Conservation (phyloP, 768 basidiomycete genomes). For the Thelephora aurantiotincta region DNA sequence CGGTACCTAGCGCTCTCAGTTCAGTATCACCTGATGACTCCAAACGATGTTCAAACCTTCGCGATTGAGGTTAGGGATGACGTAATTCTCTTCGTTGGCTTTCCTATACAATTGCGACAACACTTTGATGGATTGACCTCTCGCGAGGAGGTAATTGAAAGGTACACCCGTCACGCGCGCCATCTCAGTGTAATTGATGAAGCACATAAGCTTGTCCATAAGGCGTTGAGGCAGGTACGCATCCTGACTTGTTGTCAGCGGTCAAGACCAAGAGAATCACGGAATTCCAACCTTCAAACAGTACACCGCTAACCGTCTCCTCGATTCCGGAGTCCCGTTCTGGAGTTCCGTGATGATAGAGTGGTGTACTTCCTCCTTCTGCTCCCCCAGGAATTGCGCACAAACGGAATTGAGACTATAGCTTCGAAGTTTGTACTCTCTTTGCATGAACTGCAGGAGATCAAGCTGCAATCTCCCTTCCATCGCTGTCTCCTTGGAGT, state of each 20-base stretch:
- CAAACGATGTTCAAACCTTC: conserved; percentile 42
- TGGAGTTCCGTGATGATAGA: conserved; percentile 97
- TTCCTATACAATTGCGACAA: conserved; percentile 90
- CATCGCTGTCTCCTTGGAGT: conserved; percentile 84
- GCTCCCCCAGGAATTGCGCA: conserved; percentile 93
- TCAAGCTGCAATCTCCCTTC: conserved; percentile 94
- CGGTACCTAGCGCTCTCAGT: conserved; percentile 41
- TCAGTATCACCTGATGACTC: neutral
- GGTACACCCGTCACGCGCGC: conserved; percentile 99
- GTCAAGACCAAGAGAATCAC: neutral
- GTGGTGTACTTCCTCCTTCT: conserved; percentile 98
- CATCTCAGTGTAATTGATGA: conserved; percentile 98
- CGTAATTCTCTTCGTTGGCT: conserved; percentile 83
- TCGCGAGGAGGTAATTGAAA: conserved; percentile 86
- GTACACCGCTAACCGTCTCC: conserved; percentile 89
- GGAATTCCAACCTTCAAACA: conserved; percentile 69
- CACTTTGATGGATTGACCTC: conserved; percentile 98
- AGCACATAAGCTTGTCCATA: conserved; percentile 97
- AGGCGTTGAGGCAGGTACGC: conserved; percentile 94
- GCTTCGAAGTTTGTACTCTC: conserved; percentile 92
- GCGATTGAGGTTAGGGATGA: conserved; percentile 72
- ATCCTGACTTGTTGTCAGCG: conserved; percentile 39
- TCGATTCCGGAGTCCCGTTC: conserved; percentile 88
- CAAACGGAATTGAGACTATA: conserved; percentile 98
- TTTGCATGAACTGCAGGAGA: conserved; percentile 94